Conservation (phyloP, 164 flowering plant genomes). For the Sextonia rubra region DNA sequence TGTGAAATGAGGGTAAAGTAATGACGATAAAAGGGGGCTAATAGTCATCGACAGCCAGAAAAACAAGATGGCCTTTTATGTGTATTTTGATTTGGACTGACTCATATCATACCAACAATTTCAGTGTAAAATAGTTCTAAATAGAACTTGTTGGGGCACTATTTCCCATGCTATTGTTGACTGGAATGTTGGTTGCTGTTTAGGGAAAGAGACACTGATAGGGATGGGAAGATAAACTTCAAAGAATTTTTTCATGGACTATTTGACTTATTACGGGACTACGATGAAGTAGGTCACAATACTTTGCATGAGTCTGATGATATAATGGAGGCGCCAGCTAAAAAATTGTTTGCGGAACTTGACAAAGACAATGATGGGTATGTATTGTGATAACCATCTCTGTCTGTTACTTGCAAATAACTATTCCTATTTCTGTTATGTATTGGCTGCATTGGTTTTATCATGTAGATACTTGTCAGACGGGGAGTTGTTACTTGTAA, state of each 20-base stretch:
- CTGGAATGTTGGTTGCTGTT: slow-evolving; percentile 5
- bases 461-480: slow-evolving; percentile 57
- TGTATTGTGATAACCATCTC: not conserved
- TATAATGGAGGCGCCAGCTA: slow-evolving; percentile 68
- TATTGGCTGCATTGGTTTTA: not conserved
- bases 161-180: slow-evolving; percentile 1
- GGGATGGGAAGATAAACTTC: slow-evolving; percentile 85
- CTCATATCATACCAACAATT: not conserved
- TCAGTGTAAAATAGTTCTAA: not conserved
- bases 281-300: slow-evolving; percentile 65
- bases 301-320: slow-evolving; percentile 46
- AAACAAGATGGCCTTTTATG: no score
- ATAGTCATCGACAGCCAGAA: no score
- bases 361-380: slow-evolving; percentile 94
- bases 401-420: not conserved
- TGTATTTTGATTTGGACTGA: no score
- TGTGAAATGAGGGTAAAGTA: no score
- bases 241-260: slow-evolving; percentile 93
- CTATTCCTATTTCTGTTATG: not conserved
- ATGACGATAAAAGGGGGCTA: no score
- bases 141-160: not conserved
- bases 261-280: slow-evolving; percentile 85
- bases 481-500: slow-evolving; percentile 61
- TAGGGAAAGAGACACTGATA: slow-evolving; percentile 92
- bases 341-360: slow-evolving; percentile 59